Base-by-base conservation (phyloP, 2,329 filamentous ascomycete genomes). In the Ceratocystis papillata region DNA sequence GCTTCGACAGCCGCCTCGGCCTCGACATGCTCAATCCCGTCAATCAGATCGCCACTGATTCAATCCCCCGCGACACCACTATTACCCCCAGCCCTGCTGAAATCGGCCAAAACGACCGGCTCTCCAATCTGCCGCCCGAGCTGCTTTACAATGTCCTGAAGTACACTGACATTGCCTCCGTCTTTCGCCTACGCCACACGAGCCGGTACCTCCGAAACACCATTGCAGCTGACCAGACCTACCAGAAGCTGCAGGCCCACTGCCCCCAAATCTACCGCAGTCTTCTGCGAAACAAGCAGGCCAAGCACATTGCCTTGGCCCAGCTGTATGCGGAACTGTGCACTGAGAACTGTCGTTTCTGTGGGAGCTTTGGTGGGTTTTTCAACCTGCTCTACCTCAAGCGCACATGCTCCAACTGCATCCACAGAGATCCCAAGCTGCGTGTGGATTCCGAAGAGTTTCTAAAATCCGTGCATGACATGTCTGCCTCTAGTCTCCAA, bases 321-420 rank as follows among this genome's bases (percentile, higher is more conserved):
- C 17, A 55, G 20, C 6, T 65, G 50, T 60, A 65, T 25, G 17
- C 25, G 6, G 30, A 55, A 3, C 33, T 65, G 50, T 65, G 50
- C 22, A 30, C 48, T 2, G 20, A 65, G 28, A 33, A 59, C 20
- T 65, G 63, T 33, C 37, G 50, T 8, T 46, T 60, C 33, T 65
- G 63, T 41, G n/a, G 6, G 15, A 46, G 30, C 50, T 65, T 65
- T 65, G 63, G 50, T 3, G 63, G 63, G 17, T 65, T 65, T 28
- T 65, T 59, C 50, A 65, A 28, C 30, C 0, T 65, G n/a, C 50
- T 65, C 17, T 65, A 65, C 37, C 53, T 59, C 30, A 17, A 22
- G 5, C 50, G 63, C 12, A 59, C 63, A 28, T 65, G 63, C 33
- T 46, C 25, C 12, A 25, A 53, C 33, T 65, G 63, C 15, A 25